Base-by-base conservation (phyloP, 139 green algal genomes). In the Chlamydomonas sphaeroides region DNA sequence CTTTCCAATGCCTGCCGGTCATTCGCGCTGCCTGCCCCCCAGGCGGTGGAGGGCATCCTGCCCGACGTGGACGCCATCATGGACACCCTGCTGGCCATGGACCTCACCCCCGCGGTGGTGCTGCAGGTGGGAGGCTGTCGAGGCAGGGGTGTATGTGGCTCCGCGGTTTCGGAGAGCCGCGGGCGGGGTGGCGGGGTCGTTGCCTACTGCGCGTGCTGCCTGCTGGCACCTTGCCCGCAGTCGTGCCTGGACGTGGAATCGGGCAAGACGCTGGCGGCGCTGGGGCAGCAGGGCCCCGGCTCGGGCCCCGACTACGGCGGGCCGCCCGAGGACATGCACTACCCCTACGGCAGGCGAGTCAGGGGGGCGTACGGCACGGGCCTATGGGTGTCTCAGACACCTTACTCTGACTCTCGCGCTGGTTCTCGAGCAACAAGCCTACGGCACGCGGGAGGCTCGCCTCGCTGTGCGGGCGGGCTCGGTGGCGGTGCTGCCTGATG, bases 1-100 rank as follows among this genome's bases (percentile, higher is more conserved):
- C 17, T 17, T 17, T 17, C 15, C 14, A 56, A 56, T 56, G 48
- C 25, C 14, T 23, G 8, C 65, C 41, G 26, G 41, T 20, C 25
- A 5, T 57, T 21, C 67, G 10, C 5, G 41, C 25, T n/a, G n/a
- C 45, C 45, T 53, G 14, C 45, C 45, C 20, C 26, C 0, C 63
- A 84, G 77, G 35, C 49, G 5, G 48, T 84, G 26, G 77, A 84
- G 65, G 63, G 63, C 38, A 84, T 84, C 65, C 41, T 84, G 32
- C 77, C 77, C 5, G 65, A 84, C 33, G 77, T 84, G 77, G 77
- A 84, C 35, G 41, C 67, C 48, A 65, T 84, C 17, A 57, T 84
- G 0, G 77, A 75, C n/a, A 30, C 49, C 30, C 45, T 84, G 0
- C 23, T 75, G 1, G 42, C 48, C 14, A 56, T 84, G 65, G 77